Conservation (phyloP, 2,329 filamentous ascomycete species). For the Metarhizium humberi region DNA sequence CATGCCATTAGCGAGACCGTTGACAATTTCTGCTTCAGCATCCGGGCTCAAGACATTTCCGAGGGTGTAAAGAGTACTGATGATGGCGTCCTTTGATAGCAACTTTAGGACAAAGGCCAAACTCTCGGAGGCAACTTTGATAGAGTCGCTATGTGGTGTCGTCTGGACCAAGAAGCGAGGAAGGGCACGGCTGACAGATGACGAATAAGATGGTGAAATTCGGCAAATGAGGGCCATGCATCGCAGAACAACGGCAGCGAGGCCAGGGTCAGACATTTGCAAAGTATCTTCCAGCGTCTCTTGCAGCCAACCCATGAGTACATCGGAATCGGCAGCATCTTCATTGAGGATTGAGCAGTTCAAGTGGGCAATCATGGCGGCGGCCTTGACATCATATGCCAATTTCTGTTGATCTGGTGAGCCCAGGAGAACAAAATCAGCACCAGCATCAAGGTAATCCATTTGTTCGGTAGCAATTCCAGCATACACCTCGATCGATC, state of each 20-base stretch:
- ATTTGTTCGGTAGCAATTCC: conserved; percentile 74
- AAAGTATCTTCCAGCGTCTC: conserved; percentile 67
- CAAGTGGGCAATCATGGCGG: conserved; percentile 71
- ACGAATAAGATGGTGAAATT: conserved; percentile 62
- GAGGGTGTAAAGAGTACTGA: conserved; percentile 92
- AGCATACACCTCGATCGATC: conserved; percentile 54
- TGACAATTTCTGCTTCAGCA: conserved; percentile 42
- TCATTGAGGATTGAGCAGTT: conserved; percentile 79
- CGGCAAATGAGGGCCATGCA: conserved; percentile 75
- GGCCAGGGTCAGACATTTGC: conserved; percentile 70
- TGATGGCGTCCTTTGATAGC: conserved; percentile 85
- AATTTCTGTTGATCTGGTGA: conserved; percentile 80
- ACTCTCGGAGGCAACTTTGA: conserved; percentile 72
- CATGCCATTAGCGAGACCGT: conserved; percentile 39
- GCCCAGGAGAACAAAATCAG: conserved; percentile 75
- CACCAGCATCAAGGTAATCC: conserved; percentile 75
- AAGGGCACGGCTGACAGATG: conserved; percentile 67
- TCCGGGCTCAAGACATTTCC: conserved; percentile 85
- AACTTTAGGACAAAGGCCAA: conserved; percentile 72
- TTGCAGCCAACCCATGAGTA: conserved; percentile 78
- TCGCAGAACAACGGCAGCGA: conserved; percentile 72
- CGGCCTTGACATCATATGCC: conserved; percentile 76
- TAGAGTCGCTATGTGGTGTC: conserved; percentile 57
- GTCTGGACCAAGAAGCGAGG: conserved; percentile 85
- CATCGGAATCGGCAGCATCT: conserved; percentile 68